These are phyloP conservation scores for Aureobasidium sp. DNA, from an alignment of 2,329 filamentous ascomycete genomes.

Conservation along the genomic window DNA sequence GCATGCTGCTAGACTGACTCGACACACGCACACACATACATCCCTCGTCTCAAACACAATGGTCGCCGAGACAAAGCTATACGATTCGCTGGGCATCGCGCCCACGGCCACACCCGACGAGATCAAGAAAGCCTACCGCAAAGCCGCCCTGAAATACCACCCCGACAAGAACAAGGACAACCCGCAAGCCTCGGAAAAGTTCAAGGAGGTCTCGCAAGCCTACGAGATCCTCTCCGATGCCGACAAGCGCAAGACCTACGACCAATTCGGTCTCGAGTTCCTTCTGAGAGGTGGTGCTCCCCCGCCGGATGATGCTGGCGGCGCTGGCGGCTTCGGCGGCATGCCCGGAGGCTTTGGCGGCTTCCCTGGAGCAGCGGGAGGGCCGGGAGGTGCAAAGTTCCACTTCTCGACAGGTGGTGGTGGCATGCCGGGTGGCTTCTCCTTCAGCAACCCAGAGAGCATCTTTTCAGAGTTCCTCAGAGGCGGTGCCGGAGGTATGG, in stretches of 20 bases:
- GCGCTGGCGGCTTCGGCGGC: conserved; percentile 40
- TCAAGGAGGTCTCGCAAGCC: conserved; percentile 96
- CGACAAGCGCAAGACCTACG: conserved; percentile 92
- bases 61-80: conserved; percentile 93
- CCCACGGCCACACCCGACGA: conserved; percentile 81
- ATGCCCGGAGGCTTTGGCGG: conserved; percentile 48
- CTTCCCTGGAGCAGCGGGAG: conserved; percentile 30
- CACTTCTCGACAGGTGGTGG: conserved; percentile 56
- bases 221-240: conserved; percentile 97
- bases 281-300: conserved; percentile 73
- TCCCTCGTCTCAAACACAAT: conserved; percentile 45
- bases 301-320: conserved; percentile 49
- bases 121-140: conserved; percentile 93
- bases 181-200: conserved; percentile 77
- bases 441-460: conserved; percentile 76
- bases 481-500: conserved; percentile 40
- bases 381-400: conserved; percentile 49
- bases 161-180: conserved; percentile 98
- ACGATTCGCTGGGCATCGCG: conserved; percentile 76
- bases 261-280: conserved; percentile 91
- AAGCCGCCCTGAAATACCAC: conserved; percentile 75
- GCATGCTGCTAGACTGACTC: not conserved
- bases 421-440: conserved; percentile 37
- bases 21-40: not conserved
- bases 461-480: conserved; percentile 84